Evolutionary conservation across 179 eudicot species (phyloP), one percentile per base, ranked within the genome.

Genomic region (Spinacia oleracea): DNA sequence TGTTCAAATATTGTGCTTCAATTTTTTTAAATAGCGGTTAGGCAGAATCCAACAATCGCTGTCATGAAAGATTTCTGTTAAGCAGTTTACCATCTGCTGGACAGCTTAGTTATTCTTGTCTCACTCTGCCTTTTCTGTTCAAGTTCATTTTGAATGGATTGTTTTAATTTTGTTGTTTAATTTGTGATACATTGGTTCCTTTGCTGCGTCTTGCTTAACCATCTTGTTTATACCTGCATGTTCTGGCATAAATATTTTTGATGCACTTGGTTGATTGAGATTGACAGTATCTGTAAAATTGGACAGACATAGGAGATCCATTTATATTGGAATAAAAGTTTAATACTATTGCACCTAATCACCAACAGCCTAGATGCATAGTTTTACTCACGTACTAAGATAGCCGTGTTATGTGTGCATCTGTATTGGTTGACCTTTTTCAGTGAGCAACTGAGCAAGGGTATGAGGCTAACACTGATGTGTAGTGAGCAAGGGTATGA

Each of bases 361-460:
- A 9, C 32, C 40, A 75, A 59, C 15, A 50, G 56, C 42, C 14
- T 55, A 10, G 18, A 32, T n/a, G 45, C 9, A 21, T 34, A 20
- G 10, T 21, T 53, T 51, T 56, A 35, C 21, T n/a, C 16, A n/a
- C n/a, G 65, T n/a, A 9, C n/a, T 3, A 34, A 18, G 43, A 4
- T 60, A 21, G 53, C 53, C 20, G 35, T 12, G 29, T 4, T 58
- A 12, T 74, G 20, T n/a, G 43, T 51, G 63, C 27, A 50, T 9
- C 10, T 32, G 27, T 72, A 35, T 31, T 4, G 59, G 16, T 72
- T 16, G 5, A 20, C 16, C 3, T 51, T 72, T 12, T 51, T 34
- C 4, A 38, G 40, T 18, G 74, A 71, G 60, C 35, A 71, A 38
- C 5, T 18, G 74, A 71, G 60, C 35, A 71, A 71, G 74, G 35